phyloP scores from a whole-genome alignment of 1,284 basidiomycete genomes.

The Apiotrichum akiyoshidainum region DNA sequence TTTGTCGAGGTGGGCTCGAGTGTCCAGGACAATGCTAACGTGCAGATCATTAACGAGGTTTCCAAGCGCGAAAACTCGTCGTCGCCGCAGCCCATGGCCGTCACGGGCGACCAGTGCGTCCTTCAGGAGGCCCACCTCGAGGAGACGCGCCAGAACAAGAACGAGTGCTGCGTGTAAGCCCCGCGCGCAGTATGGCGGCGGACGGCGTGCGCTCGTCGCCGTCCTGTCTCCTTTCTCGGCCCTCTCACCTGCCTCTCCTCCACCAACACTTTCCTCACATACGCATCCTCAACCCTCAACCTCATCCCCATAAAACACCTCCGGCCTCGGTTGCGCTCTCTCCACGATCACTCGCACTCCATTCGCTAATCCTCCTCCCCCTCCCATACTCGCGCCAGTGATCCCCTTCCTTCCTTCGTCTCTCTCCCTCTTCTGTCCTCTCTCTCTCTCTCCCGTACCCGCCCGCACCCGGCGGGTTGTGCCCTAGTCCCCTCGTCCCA shows the following conservation, averaged over 20 bases:
- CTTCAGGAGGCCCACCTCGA: not conserved
- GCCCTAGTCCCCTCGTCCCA: not conserved
- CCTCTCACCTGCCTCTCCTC: too few relatives aligned
- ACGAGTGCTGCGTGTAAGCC: not conserved
- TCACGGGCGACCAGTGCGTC: constrained; percentile 4
- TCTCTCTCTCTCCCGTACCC: not conserved
- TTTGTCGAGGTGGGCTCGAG: constrained; percentile 50
- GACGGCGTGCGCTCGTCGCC: not conserved
- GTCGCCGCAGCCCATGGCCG: constrained; percentile 6
- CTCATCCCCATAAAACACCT: too few relatives aligned
- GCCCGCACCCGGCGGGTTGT: not conserved
- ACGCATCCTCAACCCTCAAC: too few relatives aligned
- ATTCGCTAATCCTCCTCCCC: too few relatives aligned
- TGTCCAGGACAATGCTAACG: not conserved
- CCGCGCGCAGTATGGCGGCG: not conserved
- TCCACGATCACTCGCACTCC: too few relatives aligned
- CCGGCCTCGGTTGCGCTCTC: too few relatives aligned
- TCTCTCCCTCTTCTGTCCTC: not conserved
- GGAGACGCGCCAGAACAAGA: not conserved
- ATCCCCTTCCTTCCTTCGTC: not conserved
- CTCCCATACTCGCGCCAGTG: too few relatives aligned
- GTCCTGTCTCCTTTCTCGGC: not conserved
- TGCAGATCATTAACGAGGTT: constrained; percentile 10
- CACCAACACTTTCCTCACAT: too few relatives aligned
- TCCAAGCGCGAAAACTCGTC: constrained; percentile 7